Evolutionary conservation across 2,329 filamentous ascomycete species (phyloP).

Genomic region (Metarhizium guizhouense): DNA sequence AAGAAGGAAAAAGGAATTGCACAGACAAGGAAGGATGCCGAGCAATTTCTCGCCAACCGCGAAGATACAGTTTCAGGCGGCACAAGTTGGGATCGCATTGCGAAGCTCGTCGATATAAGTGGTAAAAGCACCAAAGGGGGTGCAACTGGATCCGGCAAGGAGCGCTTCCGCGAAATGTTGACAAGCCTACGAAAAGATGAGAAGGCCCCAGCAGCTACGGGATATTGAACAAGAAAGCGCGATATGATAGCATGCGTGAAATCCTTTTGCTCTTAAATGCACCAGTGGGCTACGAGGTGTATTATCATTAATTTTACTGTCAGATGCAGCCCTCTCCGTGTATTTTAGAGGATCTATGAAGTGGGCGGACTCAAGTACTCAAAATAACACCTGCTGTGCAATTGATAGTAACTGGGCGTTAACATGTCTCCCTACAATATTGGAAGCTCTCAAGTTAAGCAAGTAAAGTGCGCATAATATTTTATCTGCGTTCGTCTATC

Average conservation of each 20-base stretch:
- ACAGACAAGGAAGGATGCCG: constrained; percentile 84
- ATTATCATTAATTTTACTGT: neutral
- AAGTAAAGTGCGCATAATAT: too few species aligned
- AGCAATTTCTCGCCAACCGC: constrained; percentile 79
- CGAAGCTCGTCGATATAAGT: constrained; percentile 93
- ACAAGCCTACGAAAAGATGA: constrained; percentile 86
- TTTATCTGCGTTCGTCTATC: neutral
- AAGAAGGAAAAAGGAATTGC: constrained; percentile 92
- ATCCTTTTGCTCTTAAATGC: neutral
- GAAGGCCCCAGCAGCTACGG: constrained; percentile 63
- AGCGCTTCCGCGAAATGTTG: constrained; percentile 87
- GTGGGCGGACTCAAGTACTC: neutral
- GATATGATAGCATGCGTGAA: neutral
- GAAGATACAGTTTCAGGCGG: constrained; percentile 92
- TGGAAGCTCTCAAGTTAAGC: neutral
- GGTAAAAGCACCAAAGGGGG: constrained; percentile 86
- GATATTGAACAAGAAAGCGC: constrained; percentile 37
- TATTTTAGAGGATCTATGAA: neutral
- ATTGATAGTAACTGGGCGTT: neutral
- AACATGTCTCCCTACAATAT: neutral
- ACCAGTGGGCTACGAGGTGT: neutral
- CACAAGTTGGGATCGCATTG: constrained; percentile 97
- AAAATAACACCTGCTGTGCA: neutral
- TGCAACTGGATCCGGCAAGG: constrained; percentile 84
- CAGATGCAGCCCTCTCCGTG: neutral